phyloP scores from a whole-genome alignment of 805 yeast genomes.

The Yarrowia divulgata region DNA sequence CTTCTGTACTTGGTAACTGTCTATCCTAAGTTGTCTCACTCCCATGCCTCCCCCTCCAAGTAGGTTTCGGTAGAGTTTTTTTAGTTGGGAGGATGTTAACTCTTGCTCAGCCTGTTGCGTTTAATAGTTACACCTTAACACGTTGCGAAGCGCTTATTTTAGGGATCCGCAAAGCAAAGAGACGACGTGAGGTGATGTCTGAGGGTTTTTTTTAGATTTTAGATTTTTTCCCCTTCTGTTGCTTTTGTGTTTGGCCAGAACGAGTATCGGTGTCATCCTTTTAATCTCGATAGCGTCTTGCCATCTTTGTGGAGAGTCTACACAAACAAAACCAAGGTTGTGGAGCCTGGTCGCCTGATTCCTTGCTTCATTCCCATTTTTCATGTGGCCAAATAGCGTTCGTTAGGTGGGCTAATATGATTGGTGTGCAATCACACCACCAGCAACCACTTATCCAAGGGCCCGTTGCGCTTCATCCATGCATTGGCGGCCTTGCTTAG shows the following conservation, averaged over 20 bases:
- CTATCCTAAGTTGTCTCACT: constrained; percentile 12
- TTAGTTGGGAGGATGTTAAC: constrained; percentile 5
- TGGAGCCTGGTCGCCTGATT: neutral
- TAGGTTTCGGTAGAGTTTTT: constrained; percentile 1
- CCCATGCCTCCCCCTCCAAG: neutral
- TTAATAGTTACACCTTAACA: constrained; percentile 16
- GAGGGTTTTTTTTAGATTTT: constrained; percentile 21
- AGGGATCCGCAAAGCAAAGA: constrained; percentile 19
- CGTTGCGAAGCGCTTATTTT: constrained; percentile 22
- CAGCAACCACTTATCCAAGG: neutral
- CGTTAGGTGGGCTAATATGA: neutral
- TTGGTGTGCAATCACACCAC: constrained; percentile 26
- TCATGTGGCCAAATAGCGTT: constrained; percentile 7
- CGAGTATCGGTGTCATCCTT: neutral
- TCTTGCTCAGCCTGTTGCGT: constrained; percentile 29
- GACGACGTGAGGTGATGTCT: neutral
- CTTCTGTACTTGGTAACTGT: neutral
- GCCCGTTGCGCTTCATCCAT: constrained; percentile 19
- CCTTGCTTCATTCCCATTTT: neutral
- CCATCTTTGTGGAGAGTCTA: neutral
- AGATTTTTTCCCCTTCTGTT: neutral
- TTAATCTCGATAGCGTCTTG: neutral
- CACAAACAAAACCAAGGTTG: neutral
- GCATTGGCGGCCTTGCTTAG: constrained; percentile 1
- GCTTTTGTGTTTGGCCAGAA: constrained; percentile 10